Conservation (phyloP, 2,329 filamentous ascomycete species). For the Thermothelomyces thermophilus region DNA sequence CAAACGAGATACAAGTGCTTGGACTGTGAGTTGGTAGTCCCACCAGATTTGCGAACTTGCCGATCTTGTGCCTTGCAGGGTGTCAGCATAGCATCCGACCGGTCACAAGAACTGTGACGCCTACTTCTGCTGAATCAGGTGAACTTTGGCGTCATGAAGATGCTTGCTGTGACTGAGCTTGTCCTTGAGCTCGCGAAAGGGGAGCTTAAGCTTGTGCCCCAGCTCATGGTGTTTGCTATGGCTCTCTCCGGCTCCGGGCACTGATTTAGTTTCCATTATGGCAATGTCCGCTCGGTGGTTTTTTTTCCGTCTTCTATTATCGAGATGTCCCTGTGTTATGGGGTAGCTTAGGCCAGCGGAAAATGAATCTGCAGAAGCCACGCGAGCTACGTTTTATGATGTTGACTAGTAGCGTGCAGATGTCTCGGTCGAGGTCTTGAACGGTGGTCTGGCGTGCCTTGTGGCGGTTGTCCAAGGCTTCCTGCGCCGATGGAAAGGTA, state of each 20-base stretch:
- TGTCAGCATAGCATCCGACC: neutral
- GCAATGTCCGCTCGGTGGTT: too few species aligned
- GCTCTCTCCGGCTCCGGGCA: conserved; percentile 1
- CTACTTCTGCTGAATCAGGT: conserved; percentile 54
- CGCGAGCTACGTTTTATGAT: too few species aligned
- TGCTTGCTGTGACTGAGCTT: conserved; percentile 46
- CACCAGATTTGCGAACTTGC: conserved; percentile 58
- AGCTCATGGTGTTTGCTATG: conserved; percentile 26
- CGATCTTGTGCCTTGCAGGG: conserved; percentile 45
- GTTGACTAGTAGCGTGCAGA: too few species aligned
- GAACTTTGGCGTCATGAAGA: conserved; percentile 51
- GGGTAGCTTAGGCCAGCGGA: too few species aligned
- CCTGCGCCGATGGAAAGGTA: too few species aligned
- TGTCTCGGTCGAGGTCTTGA: too few species aligned
- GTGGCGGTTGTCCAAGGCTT: too few species aligned
- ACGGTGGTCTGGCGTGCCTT: too few species aligned
- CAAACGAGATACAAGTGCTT: neutral
- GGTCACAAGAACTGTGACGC: conserved; percentile 10
- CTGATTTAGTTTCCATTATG: neutral
- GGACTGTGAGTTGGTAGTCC: conserved; percentile 17
- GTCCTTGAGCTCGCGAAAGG: conserved; percentile 42
- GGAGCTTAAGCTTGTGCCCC: conserved; percentile 44
- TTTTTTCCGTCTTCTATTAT: neutral
- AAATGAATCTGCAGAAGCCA: too few species aligned
- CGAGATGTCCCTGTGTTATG: neutral